These are phyloP conservation scores for Dissophora ornata DNA, from an alignment of 192 early-diverging fungal species.

Conservation along the genomic window DNA sequence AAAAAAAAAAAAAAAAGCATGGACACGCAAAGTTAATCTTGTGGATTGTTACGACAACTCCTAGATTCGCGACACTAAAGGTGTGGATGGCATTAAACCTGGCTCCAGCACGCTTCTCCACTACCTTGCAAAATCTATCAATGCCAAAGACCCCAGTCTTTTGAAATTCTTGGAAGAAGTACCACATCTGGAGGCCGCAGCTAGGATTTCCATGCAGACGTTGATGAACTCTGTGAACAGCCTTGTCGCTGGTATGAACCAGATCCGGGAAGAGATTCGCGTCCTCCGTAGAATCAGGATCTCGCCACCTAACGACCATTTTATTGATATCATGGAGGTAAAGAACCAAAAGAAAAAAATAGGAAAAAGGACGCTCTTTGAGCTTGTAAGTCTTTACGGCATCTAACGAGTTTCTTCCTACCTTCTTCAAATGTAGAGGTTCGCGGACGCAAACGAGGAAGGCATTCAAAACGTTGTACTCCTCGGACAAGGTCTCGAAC, in stretches of 20 bases:
- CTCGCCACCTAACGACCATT: constrained; percentile 59
- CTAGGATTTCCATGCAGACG: constrained; percentile 60
- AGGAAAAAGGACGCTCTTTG: too few relatives aligned
- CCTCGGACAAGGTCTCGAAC: constrained; percentile 57
- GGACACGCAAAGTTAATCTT: too few relatives aligned
- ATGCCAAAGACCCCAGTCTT: constrained; percentile 53
- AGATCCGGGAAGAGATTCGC: constrained; percentile 61
- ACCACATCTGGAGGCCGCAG: constrained; percentile 63
- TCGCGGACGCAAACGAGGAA: constrained; percentile 57
- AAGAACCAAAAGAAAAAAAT: background rate
- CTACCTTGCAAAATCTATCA: constrained; percentile 61
- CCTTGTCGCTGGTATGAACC: constrained; percentile 52
- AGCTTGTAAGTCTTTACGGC: too few relatives aligned
- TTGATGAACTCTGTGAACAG: constrained; percentile 62
- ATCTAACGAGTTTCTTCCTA: too few relatives aligned
- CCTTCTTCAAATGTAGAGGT: constrained; percentile 49
- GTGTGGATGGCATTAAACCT: constrained; percentile 55
- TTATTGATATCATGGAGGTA: constrained; percentile 65
- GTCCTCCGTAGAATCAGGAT: constrained; percentile 36
- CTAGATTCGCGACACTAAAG: constrained; percentile 67
- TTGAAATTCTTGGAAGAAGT: constrained; percentile 65
- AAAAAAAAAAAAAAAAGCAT: background rate
- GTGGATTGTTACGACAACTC: too few relatives aligned
- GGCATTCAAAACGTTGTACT: constrained; percentile 54
- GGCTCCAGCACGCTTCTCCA: constrained; percentile 63